These are phyloP conservation scores for Diaporthe sp. DNA, from an alignment of 2,329 filamentous ascomycete genomes.

Conservation along the genomic window DNA sequence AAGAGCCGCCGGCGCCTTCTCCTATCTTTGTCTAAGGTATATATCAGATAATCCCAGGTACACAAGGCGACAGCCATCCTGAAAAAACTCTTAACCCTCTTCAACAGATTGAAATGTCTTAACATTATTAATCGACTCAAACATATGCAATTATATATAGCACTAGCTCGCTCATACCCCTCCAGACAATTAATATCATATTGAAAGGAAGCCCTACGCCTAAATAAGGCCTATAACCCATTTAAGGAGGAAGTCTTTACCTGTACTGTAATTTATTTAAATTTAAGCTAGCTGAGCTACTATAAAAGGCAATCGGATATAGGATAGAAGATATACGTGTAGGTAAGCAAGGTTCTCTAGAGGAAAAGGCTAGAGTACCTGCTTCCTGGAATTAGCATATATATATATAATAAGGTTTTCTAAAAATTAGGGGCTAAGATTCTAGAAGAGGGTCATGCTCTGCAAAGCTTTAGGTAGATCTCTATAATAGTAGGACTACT, in stretches of 20 bases:
- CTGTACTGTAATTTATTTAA: slow-evolving; percentile 4
- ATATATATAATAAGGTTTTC: neutral
- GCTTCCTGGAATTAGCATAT: neutral
- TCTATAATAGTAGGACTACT: no score
- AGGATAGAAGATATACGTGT: neutral
- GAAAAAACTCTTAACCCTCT: neutral
- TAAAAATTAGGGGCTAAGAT: no score
- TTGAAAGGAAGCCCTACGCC: neutral
- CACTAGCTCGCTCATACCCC: neutral
- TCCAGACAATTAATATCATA: neutral
- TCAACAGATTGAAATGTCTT: neutral
- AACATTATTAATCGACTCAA: neutral
- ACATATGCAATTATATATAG: neutral
- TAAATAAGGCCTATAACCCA: neutral
- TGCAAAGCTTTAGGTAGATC: no score
- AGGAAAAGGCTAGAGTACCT: neutral
- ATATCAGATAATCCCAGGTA: neutral
- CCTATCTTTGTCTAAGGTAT: neutral
- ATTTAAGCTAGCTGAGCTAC: neutral
- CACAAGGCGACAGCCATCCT: neutral
- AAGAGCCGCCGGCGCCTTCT: neutral
- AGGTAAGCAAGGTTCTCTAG: neutral
- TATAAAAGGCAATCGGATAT: neutral
- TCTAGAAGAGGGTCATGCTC: no score
- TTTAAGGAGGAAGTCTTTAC: neutral